A percentile compares a stretch with the other conserved stretches of the same genome.
phyloP scores from a whole-genome alignment of 805 yeast species.

The Clavispora vitiphila region DNA sequence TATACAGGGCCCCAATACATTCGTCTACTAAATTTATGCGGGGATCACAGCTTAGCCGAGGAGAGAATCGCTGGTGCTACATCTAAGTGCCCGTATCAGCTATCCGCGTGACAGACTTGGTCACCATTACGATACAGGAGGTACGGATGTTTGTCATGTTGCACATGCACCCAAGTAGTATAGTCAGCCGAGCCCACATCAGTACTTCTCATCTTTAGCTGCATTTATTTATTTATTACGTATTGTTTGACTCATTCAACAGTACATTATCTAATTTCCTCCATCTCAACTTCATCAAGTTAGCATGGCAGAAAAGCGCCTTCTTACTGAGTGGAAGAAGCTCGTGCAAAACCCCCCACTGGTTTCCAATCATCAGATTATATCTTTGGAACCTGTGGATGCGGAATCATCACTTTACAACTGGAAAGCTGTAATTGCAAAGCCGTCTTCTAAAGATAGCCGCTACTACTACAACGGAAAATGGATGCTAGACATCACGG shows the following conservation, averaged over 20 bases:
- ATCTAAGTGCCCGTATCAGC: background rate
- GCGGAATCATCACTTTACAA: conserved; percentile 9
- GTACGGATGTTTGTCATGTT: background rate
- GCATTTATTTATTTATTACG: background rate
- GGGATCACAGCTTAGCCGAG: background rate
- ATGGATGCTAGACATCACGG: conserved; percentile 45
- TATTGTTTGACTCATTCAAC: too few relatives aligned
- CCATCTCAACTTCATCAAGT: too few relatives aligned
- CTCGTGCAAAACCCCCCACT: conserved; percentile 25
- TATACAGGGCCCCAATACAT: too few relatives aligned
- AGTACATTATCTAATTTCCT: too few relatives aligned
- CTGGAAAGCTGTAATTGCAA: conserved; percentile 15
- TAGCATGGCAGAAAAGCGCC: conserved; percentile 38
- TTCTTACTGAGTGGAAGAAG: conserved; percentile 35
- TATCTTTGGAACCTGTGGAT: conserved; percentile 39
- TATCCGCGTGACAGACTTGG: background rate
- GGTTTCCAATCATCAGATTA: conserved; percentile 32
- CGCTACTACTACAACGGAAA: conserved; percentile 46
- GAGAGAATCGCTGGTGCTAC: background rate
- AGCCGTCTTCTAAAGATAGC: conserved; percentile 34
- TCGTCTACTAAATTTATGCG: background rate
- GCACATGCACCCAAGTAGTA: background rate
- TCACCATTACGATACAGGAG: background rate
- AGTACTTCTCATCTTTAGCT: too few relatives aligned
- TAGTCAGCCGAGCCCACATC: too few relatives aligned